Percentiles rank a stretch among this genome's conserved stretches.
phyloP scores from a whole-genome alignment of 2,329 filamentous ascomycete genomes.

The Myriangium duriaei region DNA sequence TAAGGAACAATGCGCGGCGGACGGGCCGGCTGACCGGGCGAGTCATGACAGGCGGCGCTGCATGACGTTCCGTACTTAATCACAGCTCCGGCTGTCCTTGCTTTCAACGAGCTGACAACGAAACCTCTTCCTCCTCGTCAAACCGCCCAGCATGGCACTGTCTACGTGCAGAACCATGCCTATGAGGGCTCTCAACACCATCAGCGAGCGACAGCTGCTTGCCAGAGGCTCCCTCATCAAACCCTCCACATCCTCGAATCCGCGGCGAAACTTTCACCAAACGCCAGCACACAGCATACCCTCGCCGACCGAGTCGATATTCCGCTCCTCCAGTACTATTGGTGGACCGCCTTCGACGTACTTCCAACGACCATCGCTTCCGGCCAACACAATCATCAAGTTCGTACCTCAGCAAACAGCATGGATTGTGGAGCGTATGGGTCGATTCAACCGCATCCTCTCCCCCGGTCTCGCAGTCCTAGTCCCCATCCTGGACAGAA shows the following conservation, averaged over 20 bases:
- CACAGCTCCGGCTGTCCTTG: no score
- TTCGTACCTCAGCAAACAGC: conserved; percentile 99
- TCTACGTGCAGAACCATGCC: conserved; percentile 5
- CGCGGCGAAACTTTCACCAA: conserved; percentile 16
- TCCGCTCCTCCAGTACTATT: conserved; percentile 18
- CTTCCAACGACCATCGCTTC: conserved; percentile 45
- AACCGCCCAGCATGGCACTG: conserved; percentile 5
- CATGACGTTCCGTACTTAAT: no score
- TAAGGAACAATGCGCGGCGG: background rate
- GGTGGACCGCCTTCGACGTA: conserved; percentile 23
- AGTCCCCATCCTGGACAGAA: conserved; percentile 82
- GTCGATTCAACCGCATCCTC: conserved; percentile 87
- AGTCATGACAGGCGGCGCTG: no score
- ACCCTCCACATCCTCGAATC: conserved; percentile 21
- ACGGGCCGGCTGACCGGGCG: no score
- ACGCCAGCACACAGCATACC: conserved; percentile 17
- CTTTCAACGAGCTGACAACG: background rate
- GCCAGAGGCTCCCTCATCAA: conserved; percentile 20
- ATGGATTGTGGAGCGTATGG: conserved; percentile 99
- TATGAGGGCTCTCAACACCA: background rate
- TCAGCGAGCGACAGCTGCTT: background rate
- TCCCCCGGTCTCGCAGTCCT: conserved; percentile 83
- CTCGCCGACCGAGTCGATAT: conserved; percentile 22
- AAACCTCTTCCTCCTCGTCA: background rate
- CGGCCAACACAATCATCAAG: conserved; percentile 85